phyloP scores from a whole-genome alignment of 768 basidiomycete genomes.

The Obba rivulosa region DNA sequence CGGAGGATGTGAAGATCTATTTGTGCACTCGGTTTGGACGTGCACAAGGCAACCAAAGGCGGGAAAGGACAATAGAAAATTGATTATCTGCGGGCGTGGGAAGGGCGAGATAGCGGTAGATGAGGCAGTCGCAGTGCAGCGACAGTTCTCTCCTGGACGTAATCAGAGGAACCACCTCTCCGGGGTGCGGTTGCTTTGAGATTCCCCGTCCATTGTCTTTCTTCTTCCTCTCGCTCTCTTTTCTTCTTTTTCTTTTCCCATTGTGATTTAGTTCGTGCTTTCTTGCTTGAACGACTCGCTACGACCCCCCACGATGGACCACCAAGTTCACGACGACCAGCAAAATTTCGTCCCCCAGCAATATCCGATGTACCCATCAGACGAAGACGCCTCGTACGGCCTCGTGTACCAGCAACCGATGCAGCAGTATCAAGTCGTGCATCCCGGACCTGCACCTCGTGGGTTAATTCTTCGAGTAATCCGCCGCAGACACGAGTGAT shows the following conservation, averaged over 20 bases:
- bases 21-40: slow-evolving; percentile 2
- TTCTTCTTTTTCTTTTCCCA: slow-evolving; percentile 27
- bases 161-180: slow-evolving; percentile 22
- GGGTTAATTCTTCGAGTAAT: slow-evolving; percentile 39
- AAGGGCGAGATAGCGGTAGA: slow-evolving; percentile 5
- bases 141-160: slow-evolving; percentile 14
- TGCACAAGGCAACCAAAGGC: slow-evolving; percentile 2
- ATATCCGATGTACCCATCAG: slow-evolving; percentile 30
- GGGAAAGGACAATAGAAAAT: neutral
- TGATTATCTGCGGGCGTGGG: slow-evolving; percentile 13
- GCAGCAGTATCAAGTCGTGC: slow-evolving; percentile 51
- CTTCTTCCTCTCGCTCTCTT: slow-evolving; percentile 29
- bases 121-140: slow-evolving; percentile 8
- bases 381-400: slow-evolving; percentile 26
- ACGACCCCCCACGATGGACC: slow-evolving; percentile 17
- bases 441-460: slow-evolving; percentile 61
- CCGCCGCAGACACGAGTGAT: slow-evolving; percentile 45
- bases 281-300: slow-evolving; percentile 16
- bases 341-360: slow-evolving; percentile 23
- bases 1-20: slow-evolving; percentile 6
- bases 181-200: slow-evolving; percentile 15
- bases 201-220: slow-evolving; percentile 17
- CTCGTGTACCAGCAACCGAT: slow-evolving; percentile 41
- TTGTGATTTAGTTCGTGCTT: slow-evolving; percentile 4
- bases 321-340: slow-evolving; percentile 23